Conservation (phyloP, 1,139 yeast species). For the Kluyveromyces sp. region DNA sequence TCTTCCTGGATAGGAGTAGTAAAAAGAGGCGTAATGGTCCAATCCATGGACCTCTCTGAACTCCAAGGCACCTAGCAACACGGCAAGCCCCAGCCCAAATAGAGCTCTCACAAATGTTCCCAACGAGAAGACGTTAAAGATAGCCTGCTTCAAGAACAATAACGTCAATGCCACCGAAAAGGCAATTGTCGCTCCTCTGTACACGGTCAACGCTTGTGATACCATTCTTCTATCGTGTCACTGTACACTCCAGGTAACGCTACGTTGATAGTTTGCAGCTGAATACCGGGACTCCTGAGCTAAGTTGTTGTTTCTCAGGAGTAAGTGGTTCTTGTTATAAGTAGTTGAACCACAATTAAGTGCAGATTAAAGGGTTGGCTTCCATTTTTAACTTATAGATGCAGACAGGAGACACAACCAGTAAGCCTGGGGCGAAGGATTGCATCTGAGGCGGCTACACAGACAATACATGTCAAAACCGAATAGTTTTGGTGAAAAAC, state of each 20-base stretch:
- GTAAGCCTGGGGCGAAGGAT: too few relatives aligned
- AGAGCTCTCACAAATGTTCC: constrained; percentile 20
- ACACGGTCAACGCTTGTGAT: constrained; percentile 24
- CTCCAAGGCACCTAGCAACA: constrained; percentile 54
- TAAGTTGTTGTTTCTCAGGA: too few relatives aligned
- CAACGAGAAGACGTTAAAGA: constrained; percentile 12
- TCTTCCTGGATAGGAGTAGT: constrained; percentile 67
- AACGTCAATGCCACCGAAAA: constrained; percentile 54
- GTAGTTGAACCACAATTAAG: too few relatives aligned
- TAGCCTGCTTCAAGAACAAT: constrained; percentile 30
- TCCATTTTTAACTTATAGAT: background rate
- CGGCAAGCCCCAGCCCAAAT: constrained; percentile 46
- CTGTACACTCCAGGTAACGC: too few relatives aligned
- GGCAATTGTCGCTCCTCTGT: constrained; percentile 56
- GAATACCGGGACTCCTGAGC: too few relatives aligned
- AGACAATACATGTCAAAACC: too few relatives aligned
- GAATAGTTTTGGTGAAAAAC: too few relatives aligned
- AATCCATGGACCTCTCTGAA: constrained; percentile 63
- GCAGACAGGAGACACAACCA: too few relatives aligned
- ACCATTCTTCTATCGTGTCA: background rate
- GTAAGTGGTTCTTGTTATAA: too few relatives aligned
- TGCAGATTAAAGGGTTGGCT: background rate
- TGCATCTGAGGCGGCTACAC: too few relatives aligned
- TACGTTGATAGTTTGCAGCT: too few relatives aligned
- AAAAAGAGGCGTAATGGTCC: constrained; percentile 65